A percentile compares a stretch with the other conserved stretches of the same genome.
Evolutionary conservation across 805 yeast species (phyloP).

Genomic region (Saturnispora diversa): DNA sequence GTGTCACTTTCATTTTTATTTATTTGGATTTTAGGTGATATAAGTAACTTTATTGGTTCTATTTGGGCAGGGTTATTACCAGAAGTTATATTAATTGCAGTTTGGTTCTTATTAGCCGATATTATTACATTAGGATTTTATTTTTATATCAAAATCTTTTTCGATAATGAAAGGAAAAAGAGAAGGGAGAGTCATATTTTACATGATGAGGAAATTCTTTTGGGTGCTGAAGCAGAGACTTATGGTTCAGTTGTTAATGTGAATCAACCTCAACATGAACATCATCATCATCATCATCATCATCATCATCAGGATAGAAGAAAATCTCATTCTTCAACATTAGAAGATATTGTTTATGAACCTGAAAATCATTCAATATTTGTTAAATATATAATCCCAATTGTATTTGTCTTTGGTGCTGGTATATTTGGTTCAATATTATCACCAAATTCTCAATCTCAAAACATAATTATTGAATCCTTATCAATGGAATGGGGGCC

Average conservation of each 20-base stretch:
- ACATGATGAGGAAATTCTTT: constrained; percentile 28
- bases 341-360: constrained; percentile 43
- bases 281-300: constrained; percentile 7
- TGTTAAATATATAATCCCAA: constrained; percentile 47
- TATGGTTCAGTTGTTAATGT: constrained; percentile 1
- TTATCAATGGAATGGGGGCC: constrained; percentile 31
- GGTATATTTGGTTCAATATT: constrained; percentile 54
- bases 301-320: constrained; percentile 12
- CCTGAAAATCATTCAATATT: constrained; percentile 41
- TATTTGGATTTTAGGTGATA: constrained; percentile 68
- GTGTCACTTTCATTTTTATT: constrained; percentile 58
- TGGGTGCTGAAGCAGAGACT: constrained; percentile 15
- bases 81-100: constrained; percentile 59
- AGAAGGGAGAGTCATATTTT: constrained; percentile 11
- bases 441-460: constrained; percentile 30
- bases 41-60: constrained; percentile 59
- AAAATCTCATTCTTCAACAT: constrained; percentile 36
- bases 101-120: constrained; percentile 75
- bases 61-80: constrained; percentile 65
- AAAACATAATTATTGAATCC: constrained; percentile 13
- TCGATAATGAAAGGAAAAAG: constrained; percentile 28
- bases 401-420: constrained; percentile 52
- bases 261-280: constrained; percentile 1
- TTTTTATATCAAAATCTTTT: constrained; percentile 50
- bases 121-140: constrained; percentile 49